These are phyloP conservation scores for Ceratocystis ficicola DNA, from an alignment of 2,329 filamentous ascomycete genomes.

Conservation along the genomic window DNA sequence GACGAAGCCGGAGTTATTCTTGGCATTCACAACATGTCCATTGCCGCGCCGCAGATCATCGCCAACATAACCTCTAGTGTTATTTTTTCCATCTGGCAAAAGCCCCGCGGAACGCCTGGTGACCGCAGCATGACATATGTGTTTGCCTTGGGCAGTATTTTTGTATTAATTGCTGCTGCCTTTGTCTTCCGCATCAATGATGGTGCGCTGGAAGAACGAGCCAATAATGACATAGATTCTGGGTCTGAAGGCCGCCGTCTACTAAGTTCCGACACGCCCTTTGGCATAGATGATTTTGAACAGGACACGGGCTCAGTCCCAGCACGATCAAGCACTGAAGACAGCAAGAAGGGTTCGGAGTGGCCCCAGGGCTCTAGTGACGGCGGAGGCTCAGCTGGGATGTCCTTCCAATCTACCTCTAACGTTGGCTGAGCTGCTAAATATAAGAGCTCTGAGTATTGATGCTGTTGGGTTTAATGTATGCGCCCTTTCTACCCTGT, in stretches of 20 bases:
- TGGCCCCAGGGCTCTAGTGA: not conserved
- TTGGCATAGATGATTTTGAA: not conserved
- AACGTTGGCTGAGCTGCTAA: not conserved
- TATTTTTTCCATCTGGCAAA: conserved; percentile 78
- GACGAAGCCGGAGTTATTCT: conserved; percentile 83
- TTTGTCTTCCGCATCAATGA: conserved; percentile 52
- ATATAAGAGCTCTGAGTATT: not conserved
- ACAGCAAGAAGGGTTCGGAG: not conserved
- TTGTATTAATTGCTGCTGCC: conserved; percentile 63
- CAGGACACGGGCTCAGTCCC: not conserved
- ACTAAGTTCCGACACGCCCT: not conserved
- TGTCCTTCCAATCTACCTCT: not conserved
- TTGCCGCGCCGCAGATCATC: conserved; percentile 82
- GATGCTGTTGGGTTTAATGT: not conserved
- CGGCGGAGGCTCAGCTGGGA: not conserved
- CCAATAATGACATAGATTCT: not conserved
- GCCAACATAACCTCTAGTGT: conserved; percentile 73
- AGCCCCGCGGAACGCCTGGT: conserved; percentile 69
- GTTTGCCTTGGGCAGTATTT: conserved; percentile 68
- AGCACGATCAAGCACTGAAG: not conserved
- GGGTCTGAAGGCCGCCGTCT: conserved; percentile 4
- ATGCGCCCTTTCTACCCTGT: not conserved
- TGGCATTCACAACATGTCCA: conserved; percentile 90
- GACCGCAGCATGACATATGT: conserved; percentile 83
- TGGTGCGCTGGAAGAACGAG: conserved; percentile 17